Conservation (phyloP, 148 eudicot species). For the Silene uniflora region DNA sequence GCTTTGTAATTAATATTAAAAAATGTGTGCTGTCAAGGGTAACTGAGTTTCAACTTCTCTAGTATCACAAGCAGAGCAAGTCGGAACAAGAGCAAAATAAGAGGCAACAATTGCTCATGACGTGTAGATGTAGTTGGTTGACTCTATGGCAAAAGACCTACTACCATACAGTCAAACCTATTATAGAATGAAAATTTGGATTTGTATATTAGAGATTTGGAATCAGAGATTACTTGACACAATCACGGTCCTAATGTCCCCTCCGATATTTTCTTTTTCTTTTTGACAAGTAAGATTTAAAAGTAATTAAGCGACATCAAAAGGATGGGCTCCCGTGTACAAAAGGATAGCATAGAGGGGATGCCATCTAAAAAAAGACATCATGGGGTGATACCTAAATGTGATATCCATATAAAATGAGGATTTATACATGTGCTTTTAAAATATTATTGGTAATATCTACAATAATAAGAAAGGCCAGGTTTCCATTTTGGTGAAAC, state of each 20-base stretch:
- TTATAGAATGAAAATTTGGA: background rate
- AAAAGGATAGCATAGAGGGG: background rate
- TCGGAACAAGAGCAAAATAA: background rate
- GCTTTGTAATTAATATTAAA: background rate
- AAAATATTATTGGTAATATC: no score
- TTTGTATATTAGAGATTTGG: background rate
- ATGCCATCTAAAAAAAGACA: background rate
- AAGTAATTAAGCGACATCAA: background rate
- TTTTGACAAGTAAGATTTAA: background rate
- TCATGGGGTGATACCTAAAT: background rate
- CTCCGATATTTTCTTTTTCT: background rate
- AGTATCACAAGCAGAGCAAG: background rate
- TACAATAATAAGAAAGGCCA: background rate
- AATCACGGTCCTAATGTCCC: background rate
- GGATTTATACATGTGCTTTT: no score
- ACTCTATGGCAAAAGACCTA: background rate
- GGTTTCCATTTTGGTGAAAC: background rate
- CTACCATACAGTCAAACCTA: background rate
- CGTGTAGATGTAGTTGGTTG: background rate
- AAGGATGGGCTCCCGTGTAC: background rate
- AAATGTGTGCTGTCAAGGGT: background rate
- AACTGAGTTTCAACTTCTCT: background rate
- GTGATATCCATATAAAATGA: no score
- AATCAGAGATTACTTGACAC: background rate
- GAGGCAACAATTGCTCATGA: background rate